Conservation (phyloP, 2,329 filamentous ascomycete species). For the Clarireedia paspali region DNA sequence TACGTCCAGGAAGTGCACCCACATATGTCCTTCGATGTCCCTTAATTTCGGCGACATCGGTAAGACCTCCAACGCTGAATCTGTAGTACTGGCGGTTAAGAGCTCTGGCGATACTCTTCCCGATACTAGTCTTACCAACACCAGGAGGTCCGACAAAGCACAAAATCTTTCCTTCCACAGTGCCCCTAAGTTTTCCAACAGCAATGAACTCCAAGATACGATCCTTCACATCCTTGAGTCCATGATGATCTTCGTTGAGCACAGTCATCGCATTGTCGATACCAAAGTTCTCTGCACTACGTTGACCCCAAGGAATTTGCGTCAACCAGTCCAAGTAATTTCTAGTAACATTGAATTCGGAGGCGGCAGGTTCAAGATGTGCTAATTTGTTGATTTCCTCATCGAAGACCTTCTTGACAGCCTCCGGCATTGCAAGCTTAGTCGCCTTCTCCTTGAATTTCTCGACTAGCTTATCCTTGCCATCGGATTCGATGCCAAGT, state of each 20-base stretch:
- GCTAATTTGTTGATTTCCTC: conserved; percentile 97
- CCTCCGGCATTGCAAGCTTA: conserved; percentile 93
- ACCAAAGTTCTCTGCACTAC: conserved; percentile 93
- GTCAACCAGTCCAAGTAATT: conserved; percentile 99
- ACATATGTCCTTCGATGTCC: conserved; percentile 95
- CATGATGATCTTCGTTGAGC: conserved; percentile 93
- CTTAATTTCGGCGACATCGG: conserved; percentile 98
- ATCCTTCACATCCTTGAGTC: conserved; percentile 96
- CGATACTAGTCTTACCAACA: conserved; percentile 97
- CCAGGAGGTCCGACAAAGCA: conserved; percentile 96
- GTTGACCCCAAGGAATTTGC: conserved; percentile 93
- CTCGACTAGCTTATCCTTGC: conserved; percentile 96
- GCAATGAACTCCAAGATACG: conserved; percentile 97
- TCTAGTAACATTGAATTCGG: conserved; percentile 95
- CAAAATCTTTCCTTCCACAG: conserved; percentile 95
- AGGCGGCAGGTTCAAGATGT: conserved; percentile 89
- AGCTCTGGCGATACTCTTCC: conserved; percentile 93
- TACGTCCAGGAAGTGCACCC: conserved; percentile 86
- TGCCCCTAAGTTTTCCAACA: conserved; percentile 91
- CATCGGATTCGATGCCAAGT: conserved; percentile 92
- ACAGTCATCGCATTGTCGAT: conserved; percentile 87
- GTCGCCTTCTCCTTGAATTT: conserved; percentile 93
- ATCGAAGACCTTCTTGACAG: conserved; percentile 94
- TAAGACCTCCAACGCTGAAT: conserved; percentile 94
- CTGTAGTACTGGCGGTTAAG: conserved; percentile 95